Evolutionary conservation across 2,329 filamentous ascomycete species (phyloP).

Genomic region (Fusarium sororula): DNA sequence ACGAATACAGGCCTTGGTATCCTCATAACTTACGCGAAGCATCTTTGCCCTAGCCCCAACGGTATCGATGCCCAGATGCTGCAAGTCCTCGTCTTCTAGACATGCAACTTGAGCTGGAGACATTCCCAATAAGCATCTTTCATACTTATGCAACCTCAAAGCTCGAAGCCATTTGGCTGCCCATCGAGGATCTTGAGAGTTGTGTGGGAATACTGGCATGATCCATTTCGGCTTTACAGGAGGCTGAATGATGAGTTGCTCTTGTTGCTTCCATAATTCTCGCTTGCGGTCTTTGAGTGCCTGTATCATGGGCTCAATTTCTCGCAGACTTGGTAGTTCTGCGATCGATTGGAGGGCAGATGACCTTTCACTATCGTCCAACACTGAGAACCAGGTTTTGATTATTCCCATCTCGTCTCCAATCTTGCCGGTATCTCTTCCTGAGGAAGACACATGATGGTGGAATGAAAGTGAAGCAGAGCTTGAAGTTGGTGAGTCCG

Average conservation of each 20-base stretch:
- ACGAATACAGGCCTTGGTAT: not conserved
- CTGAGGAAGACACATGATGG: not conserved
- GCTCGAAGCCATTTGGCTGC: conserved; percentile 40
- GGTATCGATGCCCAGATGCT: conserved; percentile 39
- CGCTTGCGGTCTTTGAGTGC: conserved; percentile 40
- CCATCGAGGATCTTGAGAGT: conserved; percentile 39
- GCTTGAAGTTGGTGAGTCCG: conserved; percentile 36
- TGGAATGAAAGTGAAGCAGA: conserved; percentile 32
- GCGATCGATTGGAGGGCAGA: conserved; percentile 37
- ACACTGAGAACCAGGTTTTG: conserved; percentile 39
- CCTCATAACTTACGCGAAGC: conserved; percentile 33
- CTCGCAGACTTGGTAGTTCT: conserved; percentile 37
- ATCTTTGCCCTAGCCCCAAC: conserved; percentile 40
- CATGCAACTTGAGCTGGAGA: conserved; percentile 34
- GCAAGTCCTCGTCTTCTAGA: conserved; percentile 32
- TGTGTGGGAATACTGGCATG: conserved; percentile 37
- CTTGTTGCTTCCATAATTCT: conserved; percentile 37
- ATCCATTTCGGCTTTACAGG: conserved; percentile 36
- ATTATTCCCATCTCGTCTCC: conserved; percentile 37
- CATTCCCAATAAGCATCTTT: conserved; percentile 35
- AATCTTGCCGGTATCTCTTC: conserved; percentile 27
- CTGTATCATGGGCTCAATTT: conserved; percentile 41
- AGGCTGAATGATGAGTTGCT: conserved; percentile 39
- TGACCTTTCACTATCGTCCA: conserved; percentile 35
- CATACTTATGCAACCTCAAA: conserved; percentile 41